phyloP scores from a whole-genome alignment of 768 basidiomycete genomes.

The Cytidiella melzeri region DNA sequence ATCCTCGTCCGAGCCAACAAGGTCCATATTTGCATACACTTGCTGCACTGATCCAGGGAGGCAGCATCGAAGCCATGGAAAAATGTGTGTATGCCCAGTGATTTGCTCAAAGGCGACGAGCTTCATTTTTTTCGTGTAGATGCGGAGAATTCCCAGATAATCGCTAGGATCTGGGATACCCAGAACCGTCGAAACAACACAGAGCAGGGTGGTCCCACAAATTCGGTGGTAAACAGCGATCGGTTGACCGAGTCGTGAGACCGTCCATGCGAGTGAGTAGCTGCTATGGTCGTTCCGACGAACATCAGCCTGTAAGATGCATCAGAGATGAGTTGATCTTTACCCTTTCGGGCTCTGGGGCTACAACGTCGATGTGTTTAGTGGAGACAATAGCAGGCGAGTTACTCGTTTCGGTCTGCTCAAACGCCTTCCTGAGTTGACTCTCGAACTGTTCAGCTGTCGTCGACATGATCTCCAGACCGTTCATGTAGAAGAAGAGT shows the following conservation, averaged over 20 bases:
- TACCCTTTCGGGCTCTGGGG: conserved; percentile 99
- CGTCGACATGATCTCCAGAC: conserved; percentile 99
- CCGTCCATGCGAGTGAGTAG: conserved; percentile 99
- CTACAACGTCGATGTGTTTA: conserved; percentile 98
- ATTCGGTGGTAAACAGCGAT: conserved; percentile 99
- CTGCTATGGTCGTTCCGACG: conserved; percentile 52
- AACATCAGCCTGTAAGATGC: not conserved
- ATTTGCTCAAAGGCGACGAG: conserved; percentile 99
- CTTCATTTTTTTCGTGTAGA: conserved; percentile 99
- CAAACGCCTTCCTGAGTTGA: conserved; percentile 96
- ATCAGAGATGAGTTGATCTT: conserved; percentile 10
- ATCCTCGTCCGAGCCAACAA: conserved; percentile 93
- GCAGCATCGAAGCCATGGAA: conserved; percentile 99
- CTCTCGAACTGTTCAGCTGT: conserved; percentile 99
- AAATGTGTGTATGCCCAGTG: conserved; percentile 97
- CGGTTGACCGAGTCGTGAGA: conserved; percentile 95
- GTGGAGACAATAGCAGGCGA: conserved; percentile 99
- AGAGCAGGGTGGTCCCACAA: conserved; percentile 98
- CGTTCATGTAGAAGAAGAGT: conserved; percentile 99
- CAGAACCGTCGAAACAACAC: conserved; percentile 95
- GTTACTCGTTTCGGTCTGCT: conserved; percentile 99
- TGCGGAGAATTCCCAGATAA: conserved; percentile 96
- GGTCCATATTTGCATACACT: conserved; percentile 99
- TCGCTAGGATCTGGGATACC: conserved; percentile 99
- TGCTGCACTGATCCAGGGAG: conserved; percentile 99